Conservation (phyloP, 176 grass and related monocot genomes). For the Triticum dicoccoides region DNA sequence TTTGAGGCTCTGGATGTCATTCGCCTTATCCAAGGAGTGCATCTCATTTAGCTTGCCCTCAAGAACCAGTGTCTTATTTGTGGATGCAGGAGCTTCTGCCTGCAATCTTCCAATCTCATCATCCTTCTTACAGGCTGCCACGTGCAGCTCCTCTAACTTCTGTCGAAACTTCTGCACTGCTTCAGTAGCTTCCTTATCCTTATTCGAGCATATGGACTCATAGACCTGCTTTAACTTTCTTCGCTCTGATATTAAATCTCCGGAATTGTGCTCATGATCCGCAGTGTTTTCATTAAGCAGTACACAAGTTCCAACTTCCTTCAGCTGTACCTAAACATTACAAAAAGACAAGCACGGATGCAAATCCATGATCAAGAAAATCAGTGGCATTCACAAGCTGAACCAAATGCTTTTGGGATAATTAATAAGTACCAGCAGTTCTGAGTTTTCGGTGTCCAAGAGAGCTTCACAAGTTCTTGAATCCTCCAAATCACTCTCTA, state of each 20-base stretch:
- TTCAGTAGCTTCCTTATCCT: constrained; percentile 49
- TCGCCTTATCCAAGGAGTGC: background rate
- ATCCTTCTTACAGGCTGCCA: constrained; percentile 33
- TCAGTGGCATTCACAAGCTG: background rate
- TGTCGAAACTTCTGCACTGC: constrained; percentile 26
- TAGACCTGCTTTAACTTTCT: constrained; percentile 43
- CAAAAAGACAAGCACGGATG: background rate
- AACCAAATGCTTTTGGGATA: background rate
- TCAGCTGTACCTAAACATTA: constrained; percentile 38
- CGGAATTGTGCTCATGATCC: constrained; percentile 2
- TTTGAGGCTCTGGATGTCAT: background rate
- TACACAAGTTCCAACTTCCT: background rate
- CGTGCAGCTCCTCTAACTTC: constrained; percentile 26
- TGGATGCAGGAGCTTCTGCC: background rate
- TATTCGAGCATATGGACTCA: constrained; percentile 30
- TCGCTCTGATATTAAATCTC: constrained; percentile 27
- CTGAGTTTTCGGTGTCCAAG: constrained; percentile 36
- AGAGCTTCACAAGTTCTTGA: background rate
- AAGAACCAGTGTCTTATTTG: background rate
- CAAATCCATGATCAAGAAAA: background rate
- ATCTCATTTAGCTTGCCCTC: background rate
- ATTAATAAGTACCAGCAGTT: constrained; percentile 35
- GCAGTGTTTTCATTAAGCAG: background rate
- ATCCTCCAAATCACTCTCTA: constrained; percentile 33
- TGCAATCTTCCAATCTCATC: constrained; percentile 31